These are phyloP conservation scores for Salvia sclarea DNA, from an alignment of 305 asterid species.

Conservation along the genomic window DNA sequence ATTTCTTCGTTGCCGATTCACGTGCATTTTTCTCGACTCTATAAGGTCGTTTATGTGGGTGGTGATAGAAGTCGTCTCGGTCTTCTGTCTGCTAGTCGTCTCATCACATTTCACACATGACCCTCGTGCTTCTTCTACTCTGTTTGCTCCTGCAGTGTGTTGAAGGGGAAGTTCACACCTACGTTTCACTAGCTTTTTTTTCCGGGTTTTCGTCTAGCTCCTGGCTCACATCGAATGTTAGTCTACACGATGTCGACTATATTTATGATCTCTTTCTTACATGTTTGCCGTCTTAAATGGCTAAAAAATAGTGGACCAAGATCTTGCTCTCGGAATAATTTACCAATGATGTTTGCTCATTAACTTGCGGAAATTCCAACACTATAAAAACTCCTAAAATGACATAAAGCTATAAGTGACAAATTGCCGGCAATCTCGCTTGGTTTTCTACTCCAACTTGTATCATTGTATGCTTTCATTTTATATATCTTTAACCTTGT, in stretches of 20 bases:
- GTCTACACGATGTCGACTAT: too few relatives aligned
- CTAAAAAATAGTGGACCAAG: not conserved
- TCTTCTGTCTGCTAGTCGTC: too few relatives aligned
- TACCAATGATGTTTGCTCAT: conserved; percentile 11
- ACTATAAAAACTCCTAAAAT: too few relatives aligned
- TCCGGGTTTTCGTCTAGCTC: too few relatives aligned
- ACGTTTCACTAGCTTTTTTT: too few relatives aligned
- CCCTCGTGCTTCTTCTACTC: too few relatives aligned
- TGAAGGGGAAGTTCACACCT: too few relatives aligned
- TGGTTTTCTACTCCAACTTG: not conserved
- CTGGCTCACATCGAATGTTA: too few relatives aligned
- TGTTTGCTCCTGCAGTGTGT: too few relatives aligned
- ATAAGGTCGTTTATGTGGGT: not conserved
- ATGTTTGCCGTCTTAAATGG: not conserved
- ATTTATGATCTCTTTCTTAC: not conserved
- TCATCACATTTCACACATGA: too few relatives aligned
- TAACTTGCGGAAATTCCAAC: conserved; percentile 33
- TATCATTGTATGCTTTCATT: not conserved
- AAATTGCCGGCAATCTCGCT: conserved; percentile 35
- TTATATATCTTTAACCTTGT: not conserved
- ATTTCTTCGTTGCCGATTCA: conserved; percentile 20
- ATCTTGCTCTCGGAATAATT: not conserved
- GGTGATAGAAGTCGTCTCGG: not conserved
- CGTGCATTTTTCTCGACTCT: too few relatives aligned
- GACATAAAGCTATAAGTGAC: not conserved